Conservation (phyloP, 23 red algal genomes). For the Gracilaria domingensis region DNA sequence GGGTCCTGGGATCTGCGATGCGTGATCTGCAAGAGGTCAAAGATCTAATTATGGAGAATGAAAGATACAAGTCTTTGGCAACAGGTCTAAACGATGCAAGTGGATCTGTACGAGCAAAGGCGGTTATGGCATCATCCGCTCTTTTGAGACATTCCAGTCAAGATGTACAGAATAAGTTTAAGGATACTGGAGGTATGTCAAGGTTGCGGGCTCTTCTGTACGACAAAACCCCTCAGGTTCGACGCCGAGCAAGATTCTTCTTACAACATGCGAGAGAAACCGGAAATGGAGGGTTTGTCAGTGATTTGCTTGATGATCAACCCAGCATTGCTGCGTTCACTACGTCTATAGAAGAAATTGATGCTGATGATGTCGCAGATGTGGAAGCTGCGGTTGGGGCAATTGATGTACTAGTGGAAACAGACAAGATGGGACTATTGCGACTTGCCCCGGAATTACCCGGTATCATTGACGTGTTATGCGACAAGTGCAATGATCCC, state of each 20-base stretch:
- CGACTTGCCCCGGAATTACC: slow-evolving; percentile 55
- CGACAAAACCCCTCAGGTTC: slow-evolving; percentile 27
- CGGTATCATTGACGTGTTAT: slow-evolving; percentile 48
- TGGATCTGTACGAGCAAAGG: slow-evolving; percentile 61
- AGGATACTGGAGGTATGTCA: slow-evolving; percentile 28
- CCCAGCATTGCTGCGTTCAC: slow-evolving; percentile 17
- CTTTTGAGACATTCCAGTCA: slow-evolving; percentile 53
- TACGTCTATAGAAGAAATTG: slow-evolving; percentile 33
- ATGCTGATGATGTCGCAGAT: slow-evolving; percentile 63
- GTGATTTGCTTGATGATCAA: slow-evolving; percentile 28
- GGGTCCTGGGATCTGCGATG: slow-evolving; percentile 81
- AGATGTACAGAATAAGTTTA: slow-evolving; percentile 26
- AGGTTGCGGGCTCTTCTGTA: slow-evolving; percentile 25
- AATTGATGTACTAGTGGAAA: slow-evolving; percentile 55
- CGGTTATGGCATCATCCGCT: slow-evolving; percentile 68
- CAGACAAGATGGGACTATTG: slow-evolving; percentile 46
- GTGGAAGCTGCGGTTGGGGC: slow-evolving; percentile 63
- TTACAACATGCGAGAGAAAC: slow-evolving; percentile 61
- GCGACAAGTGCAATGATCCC: slow-evolving; percentile 28
- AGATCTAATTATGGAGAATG: slow-evolving; percentile 45
- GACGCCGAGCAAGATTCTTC: slow-evolving; percentile 70
- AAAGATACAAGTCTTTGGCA: slow-evolving; percentile 45
- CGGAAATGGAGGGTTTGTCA: slow-evolving; percentile 49
- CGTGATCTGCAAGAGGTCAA: slow-evolving; percentile 67
- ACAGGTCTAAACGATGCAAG: slow-evolving; percentile 39